Conservation (phyloP, 2,329 filamentous ascomycete species). For the Monilinia laxa region DNA sequence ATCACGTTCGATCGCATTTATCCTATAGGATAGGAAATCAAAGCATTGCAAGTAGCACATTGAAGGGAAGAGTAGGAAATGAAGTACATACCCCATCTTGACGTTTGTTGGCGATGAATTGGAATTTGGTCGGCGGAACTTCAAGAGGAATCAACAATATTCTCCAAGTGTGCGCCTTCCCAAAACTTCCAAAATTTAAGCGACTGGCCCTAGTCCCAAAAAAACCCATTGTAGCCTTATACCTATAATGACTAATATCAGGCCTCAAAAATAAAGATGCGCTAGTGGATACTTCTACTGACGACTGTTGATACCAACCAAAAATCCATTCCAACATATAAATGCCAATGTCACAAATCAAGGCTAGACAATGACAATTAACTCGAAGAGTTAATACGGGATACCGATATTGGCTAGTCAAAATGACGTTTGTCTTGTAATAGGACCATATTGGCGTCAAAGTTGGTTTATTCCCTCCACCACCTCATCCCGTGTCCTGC, state of each 20-base stretch:
- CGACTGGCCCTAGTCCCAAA: slow-evolving; percentile 17
- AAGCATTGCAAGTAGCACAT: not conserved
- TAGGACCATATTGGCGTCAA: slow-evolving; percentile 7
- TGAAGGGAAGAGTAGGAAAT: not conserved
- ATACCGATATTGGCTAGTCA: not conserved
- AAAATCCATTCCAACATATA: slow-evolving; percentile 7
- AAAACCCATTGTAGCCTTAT: not conserved
- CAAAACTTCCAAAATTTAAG: slow-evolving; percentile 17
- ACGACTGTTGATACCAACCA: slow-evolving; percentile 17
- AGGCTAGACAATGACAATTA: not conserved
- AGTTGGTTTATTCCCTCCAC: not conserved
- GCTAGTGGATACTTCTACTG: slow-evolving; percentile 17
- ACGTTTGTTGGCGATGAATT: slow-evolving; percentile 19
- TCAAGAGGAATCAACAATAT: slow-evolving; percentile 18
- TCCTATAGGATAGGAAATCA: not conserved
- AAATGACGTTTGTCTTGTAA: not conserved
- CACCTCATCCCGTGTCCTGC: slow-evolving; percentile 3
- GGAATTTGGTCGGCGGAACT: slow-evolving; percentile 12
- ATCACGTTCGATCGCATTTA: not conserved
- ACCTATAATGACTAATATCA: not conserved
- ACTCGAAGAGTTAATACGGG: not conserved
- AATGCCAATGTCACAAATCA: not conserved
- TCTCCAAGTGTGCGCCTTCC: slow-evolving; percentile 17
- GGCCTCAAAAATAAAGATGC: not conserved
- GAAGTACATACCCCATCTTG: slow-evolving; percentile 19